Percentiles rank a stretch among this genome's conserved stretches.
Conservation (phyloP, 805 yeast genomes). For the Cyberlindnera xylosilytica region DNA sequence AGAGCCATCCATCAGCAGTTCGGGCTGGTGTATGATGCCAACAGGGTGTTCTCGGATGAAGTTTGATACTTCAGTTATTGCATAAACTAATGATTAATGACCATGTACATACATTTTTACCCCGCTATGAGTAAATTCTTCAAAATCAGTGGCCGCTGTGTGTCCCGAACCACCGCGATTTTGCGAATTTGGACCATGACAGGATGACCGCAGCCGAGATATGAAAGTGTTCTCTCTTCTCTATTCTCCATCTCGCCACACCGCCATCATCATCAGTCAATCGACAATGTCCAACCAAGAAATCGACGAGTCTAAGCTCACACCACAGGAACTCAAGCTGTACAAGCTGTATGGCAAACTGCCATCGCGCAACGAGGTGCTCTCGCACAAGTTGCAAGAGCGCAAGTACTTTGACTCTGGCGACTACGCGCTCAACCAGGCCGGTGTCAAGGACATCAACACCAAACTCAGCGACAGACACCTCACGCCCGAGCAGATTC, state of each 20-base stretch:
- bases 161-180: conserved; percentile 2
- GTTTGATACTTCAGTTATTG: too few relatives aligned
- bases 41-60: conserved; percentile 5
- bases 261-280: too few relatives aligned
- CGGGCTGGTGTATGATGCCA: conserved; percentile 8
- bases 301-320: conserved; percentile 15
- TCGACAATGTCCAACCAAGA: conserved; percentile 1
- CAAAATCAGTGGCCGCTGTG: background rate
- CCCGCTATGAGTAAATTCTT: too few relatives aligned
- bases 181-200: too few relatives aligned
- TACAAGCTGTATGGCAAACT: conserved; percentile 81
- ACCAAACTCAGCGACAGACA: conserved; percentile 22
- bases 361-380: conserved; percentile 75
- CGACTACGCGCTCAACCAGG: conserved; percentile 84
- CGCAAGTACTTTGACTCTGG: conserved; percentile 93
- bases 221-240: too few relatives aligned
- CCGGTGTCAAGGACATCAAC: conserved; percentile 40
- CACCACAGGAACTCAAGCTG: conserved; percentile 71
- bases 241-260: too few relatives aligned
- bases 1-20: conserved; percentile 11
- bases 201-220: background rate
- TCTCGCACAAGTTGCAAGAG: conserved; percentile 75
- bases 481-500: conserved; percentile 43
- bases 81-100: background rate
- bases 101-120: background rate